These are phyloP conservation scores for Lactifluus volemus DNA, from an alignment of 768 basidiomycete species.

Conservation along the genomic window DNA sequence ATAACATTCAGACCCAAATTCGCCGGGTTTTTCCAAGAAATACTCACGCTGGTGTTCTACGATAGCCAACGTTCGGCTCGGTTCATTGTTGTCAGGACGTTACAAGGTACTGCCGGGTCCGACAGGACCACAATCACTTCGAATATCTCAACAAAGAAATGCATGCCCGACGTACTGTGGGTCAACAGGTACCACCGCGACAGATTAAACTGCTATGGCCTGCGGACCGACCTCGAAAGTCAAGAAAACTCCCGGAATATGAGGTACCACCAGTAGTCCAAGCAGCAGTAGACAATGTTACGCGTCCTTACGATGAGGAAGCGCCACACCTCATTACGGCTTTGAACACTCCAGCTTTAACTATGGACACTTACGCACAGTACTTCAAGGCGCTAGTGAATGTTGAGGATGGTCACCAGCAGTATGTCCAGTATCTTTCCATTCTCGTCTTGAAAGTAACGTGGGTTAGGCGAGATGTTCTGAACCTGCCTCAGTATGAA, in stretches of 20 bases:
- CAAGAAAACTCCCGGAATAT: conserved; percentile 1
- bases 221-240: neutral
- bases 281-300: neutral
- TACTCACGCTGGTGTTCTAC: conserved; percentile 9
- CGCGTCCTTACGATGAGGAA: neutral
- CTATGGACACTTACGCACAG: conserved; percentile 2
- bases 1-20: conserved; percentile 8
- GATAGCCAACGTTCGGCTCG: neutral
- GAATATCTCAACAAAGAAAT: neutral
- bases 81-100: neutral
- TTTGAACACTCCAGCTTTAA: neutral
- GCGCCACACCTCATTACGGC: neutral
- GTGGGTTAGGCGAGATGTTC: conserved; percentile 23
- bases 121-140: neutral
- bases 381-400: conserved; percentile 7
- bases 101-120: conserved; percentile 8
- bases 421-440: conserved; percentile 29
- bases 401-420: conserved; percentile 36
- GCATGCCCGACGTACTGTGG: neutral
- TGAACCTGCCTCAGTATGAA: neutral
- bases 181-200: neutral
- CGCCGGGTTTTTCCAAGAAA: conserved; percentile 6
- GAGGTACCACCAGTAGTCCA: conserved; percentile 2
- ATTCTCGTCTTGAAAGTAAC: conserved; percentile 19
- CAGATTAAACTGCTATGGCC: neutral